phyloP scores from a whole-genome alignment of 345 rosid genomes.

The Geranium brycei region DNA sequence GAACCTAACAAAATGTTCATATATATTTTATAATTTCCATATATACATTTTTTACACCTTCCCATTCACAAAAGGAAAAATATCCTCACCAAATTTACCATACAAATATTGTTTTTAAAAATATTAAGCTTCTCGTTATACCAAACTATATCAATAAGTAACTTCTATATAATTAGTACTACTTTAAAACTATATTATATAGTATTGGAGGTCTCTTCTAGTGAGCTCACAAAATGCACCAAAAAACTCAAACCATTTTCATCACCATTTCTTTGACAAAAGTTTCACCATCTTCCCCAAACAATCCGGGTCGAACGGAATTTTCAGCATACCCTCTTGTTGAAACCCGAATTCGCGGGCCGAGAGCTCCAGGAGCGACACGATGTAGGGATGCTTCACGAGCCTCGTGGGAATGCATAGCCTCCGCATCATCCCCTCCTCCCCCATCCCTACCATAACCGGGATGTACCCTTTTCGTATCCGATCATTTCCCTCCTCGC shows the following conservation, averaged over 20 bases:
- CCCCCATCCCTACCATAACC: slow-evolving; percentile 16
- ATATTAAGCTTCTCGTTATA: no score
- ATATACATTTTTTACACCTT: no score
- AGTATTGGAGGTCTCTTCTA: no score
- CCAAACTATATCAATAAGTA: no score
- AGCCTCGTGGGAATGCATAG: slow-evolving; percentile 18
- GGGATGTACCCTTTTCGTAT: slow-evolving; percentile 21
- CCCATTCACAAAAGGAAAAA: no score
- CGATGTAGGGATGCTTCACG: slow-evolving; percentile 16
- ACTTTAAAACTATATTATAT: no score
- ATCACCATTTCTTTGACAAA: slow-evolving; percentile 9
- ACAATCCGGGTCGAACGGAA: slow-evolving; percentile 15
- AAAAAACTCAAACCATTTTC: neutral
- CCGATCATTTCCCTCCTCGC: slow-evolving; percentile 2
- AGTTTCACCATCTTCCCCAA: slow-evolving; percentile 13
- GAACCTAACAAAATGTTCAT: no score
- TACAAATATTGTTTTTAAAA: no score
- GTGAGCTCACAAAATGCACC: no score
- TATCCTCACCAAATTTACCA: no score
- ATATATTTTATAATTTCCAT: no score
- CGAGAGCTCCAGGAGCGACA: slow-evolving; percentile 16
- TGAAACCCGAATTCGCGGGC: slow-evolving; percentile 16
- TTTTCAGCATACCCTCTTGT: slow-evolving; percentile 17
- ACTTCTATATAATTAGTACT: no score
- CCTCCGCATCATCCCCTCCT: slow-evolving; percentile 13